Base-by-base conservation (phyloP, 2,329 filamentous ascomycete species). In the Hymenoscyphus linearis region DNA sequence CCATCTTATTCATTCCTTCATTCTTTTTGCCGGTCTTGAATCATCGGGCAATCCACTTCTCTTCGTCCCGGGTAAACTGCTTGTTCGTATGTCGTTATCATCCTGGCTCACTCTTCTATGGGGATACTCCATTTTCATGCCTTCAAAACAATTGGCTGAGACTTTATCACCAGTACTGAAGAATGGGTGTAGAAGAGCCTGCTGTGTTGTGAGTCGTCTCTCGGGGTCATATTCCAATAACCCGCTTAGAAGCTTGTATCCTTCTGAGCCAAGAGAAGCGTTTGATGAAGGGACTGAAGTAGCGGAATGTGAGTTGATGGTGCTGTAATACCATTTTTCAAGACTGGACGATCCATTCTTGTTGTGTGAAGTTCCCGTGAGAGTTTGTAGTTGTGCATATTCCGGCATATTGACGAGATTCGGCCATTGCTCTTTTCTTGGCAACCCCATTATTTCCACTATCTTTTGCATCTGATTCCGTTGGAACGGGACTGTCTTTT, bases 401-500 rank as follows among this genome's bases (percentile, higher is more conserved):
- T 99, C 95, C 0, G 91, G 92, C 89, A 96, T 96, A 44, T 87
- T 84, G 1, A 85, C 79, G 1, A 99, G 78, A 31, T 93, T 81
- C 0, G 93, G 91, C 95, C 95, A 99, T 27, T 86, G 85, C 56
- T 96, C 90, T 70, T 93, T 93, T 6, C 85, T 91, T 0, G 95
- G 95, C 66, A 96, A 78, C 34, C 95, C 95, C 79, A 99, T 88
- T 65, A 99, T 92, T 72, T 99, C 95, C 40, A 96, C 91, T 69
- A 99, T 99, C 76, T 96, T 97, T 72, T 95, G 91, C 93, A 99
- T 98, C 77, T 99, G 95, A 70, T 97, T 97, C 14, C 93, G 85
- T 75, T 99, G 95, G 69, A 99, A 99, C 0, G 95, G 95, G 0
- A 98, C 93, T 0, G 90, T 95, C 77, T 98, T 98, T 76, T 99